Percentiles rank a stretch among this genome's conserved stretches.
Evolutionary conservation across 139 green algal species (phyloP).

Genomic region (Nannochloris sp.): DNA sequence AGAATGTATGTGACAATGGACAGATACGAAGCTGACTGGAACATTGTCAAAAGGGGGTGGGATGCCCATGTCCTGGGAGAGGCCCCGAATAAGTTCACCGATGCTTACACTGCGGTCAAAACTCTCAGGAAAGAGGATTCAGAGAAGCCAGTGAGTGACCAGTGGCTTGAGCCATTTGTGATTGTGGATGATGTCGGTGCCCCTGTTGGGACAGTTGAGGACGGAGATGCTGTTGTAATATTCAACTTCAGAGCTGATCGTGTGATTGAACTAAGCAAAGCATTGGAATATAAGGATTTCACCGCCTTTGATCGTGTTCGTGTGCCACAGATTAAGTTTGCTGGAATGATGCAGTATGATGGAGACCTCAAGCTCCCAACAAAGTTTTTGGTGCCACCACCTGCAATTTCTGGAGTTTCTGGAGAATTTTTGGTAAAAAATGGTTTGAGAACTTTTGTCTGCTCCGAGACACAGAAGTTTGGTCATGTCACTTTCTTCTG

Average conservation of each 20-base stretch:
- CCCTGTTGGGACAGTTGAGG: conserved; percentile 77
- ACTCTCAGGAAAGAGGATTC: conserved; percentile 41
- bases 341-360: conserved; percentile 97
- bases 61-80: conserved; percentile 87
- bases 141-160: conserved; percentile 60
- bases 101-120: conserved; percentile 26
- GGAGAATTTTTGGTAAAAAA: conserved; percentile 79
- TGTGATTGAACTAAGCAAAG: conserved; percentile 91
- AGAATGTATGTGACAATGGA: conserved; percentile 96
- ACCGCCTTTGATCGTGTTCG: conserved; percentile 65
- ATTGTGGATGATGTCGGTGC: conserved; percentile 67
- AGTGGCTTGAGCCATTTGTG: conserved; percentile 79
- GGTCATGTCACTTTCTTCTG: conserved; percentile 88
- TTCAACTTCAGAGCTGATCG: conserved; percentile 96
- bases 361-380: conserved; percentile 90
- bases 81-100: conserved; percentile 67
- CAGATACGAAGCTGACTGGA: conserved; percentile 93
- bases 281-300: conserved; percentile 79
- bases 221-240: conserved; percentile 43
- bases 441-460: conserved; percentile 72
- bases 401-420: conserved; percentile 33
- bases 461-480: conserved; percentile 77
- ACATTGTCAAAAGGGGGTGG: conserved; percentile 90
- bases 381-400: conserved; percentile 86
- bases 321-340: conserved; percentile 63